Base-by-base conservation (phyloP, 768 basidiomycete genomes). In the Calvatia gigantea region DNA sequence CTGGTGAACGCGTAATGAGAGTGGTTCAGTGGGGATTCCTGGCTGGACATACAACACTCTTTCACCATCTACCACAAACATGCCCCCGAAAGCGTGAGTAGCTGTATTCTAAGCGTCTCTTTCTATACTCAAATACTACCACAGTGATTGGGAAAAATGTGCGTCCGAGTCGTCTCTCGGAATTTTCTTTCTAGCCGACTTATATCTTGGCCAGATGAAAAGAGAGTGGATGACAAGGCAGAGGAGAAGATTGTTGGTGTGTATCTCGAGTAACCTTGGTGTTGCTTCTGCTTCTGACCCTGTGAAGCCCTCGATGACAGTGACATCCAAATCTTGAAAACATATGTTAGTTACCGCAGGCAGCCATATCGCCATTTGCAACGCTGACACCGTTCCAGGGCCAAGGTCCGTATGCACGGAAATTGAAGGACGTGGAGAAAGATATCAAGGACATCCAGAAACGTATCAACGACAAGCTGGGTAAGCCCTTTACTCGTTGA, bases 81-180 rank as follows among this genome's bases (percentile, higher is more conserved):
- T 98, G 96, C 82, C 96, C 43, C 94, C 96, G 37, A 96, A 96
- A 89, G 81, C 91, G 94, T 96, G 69, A 75, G 94, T 81, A 15
- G 48, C 3, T n/a, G 41, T 19, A 35, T 9, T 21, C 45, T 47
- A 23, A 45, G 19, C 7, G 21, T 19, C 68, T 12, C 64, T 51
- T 54, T 5, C 57, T 61, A 4, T n/a, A 54, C 19, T 56, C 50
- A 15, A 17, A 0, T 17, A 31, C 9, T 35, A 12, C 56, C n/a
- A 11, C 65, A 98, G 95, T 64, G 91, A 99, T 72, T 98, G 96
- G 96, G 96, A 99, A 74, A 98, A 98, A 74, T 98, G 95, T 96
- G 67, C 35, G 82, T 71, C 12, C 43, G n/a, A 29, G 60, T 23
- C 25, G 27, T 47, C 35, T 17, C 11, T n/a, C 27, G 29, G 14